Evolutionary conservation across 805 yeast genomes (phyloP).

Genomic region (Myxozyma nipponensis): DNA sequence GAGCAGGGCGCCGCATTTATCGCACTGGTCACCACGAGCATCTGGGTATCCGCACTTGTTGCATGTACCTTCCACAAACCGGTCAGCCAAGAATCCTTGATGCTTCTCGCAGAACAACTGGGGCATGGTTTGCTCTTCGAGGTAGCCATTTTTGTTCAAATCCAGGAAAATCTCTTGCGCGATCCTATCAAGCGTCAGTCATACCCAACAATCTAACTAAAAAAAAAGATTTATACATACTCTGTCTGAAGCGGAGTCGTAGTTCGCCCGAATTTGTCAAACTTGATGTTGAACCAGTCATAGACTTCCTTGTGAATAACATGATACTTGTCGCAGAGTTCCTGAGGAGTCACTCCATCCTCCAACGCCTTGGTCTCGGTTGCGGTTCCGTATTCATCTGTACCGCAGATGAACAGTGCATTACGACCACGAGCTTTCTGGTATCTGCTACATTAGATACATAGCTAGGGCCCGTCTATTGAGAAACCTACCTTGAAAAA

Average conservation of each 20-base stretch:
- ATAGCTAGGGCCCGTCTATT: conserved; percentile 72
- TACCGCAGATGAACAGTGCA: conserved; percentile 86
- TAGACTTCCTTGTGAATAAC: conserved; percentile 82
- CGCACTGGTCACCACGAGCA: conserved; percentile 99
- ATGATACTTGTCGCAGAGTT: conserved; percentile 88
- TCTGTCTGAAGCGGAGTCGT: conserved; percentile 88
- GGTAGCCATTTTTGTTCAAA: conserved; percentile 66
- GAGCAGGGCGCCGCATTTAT: conserved; percentile 83
- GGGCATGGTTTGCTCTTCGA: conserved; percentile 82
- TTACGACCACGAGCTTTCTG: conserved; percentile 85
- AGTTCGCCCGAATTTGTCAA: conserved; percentile 95
- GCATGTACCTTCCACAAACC: conserved; percentile 96
- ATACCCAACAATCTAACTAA: not conserved
- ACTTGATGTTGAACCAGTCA: conserved; percentile 94
- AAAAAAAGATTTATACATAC: conserved; percentile 14
- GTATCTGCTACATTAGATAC: conserved; percentile 47
- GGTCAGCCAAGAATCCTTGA: conserved; percentile 87
- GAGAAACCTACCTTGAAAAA: conserved; percentile 82
- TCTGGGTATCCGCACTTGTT: conserved; percentile 93
- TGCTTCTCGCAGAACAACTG: conserved; percentile 91
- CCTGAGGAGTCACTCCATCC: conserved; percentile 82
- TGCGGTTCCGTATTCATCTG: conserved; percentile 99
- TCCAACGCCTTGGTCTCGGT: conserved; percentile 97
- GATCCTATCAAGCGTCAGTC: conserved; percentile 40
- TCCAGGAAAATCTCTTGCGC: conserved; percentile 89